These are phyloP conservation scores for Talaromyces funiculosus DNA, from an alignment of 2,329 filamentous ascomycete genomes.

Conservation along the genomic window DNA sequence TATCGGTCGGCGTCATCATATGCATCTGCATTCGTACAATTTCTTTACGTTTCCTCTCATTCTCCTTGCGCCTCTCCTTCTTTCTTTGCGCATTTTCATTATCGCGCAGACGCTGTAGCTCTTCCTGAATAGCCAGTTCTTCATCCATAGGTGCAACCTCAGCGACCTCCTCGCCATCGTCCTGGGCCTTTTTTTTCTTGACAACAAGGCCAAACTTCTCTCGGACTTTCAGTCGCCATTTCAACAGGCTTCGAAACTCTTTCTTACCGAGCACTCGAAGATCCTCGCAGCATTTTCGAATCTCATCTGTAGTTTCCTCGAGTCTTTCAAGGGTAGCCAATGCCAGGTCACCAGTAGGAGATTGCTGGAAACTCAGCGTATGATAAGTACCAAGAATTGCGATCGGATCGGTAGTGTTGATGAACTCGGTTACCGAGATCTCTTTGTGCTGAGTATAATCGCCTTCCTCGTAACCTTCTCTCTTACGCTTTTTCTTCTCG, in stretches of 20 bases:
- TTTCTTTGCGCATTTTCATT: conserved; percentile 71
- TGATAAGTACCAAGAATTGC: conserved; percentile 84
- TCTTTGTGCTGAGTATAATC: conserved; percentile 93
- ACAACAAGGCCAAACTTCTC: conserved; percentile 83
- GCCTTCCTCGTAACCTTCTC: conserved; percentile 95
- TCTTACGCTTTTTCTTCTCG: conserved; percentile 93
- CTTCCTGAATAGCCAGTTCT: conserved; percentile 82
- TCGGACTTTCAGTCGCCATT: conserved; percentile 82
- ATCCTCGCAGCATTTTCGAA: conserved; percentile 71
- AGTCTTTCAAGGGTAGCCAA: conserved; percentile 79
- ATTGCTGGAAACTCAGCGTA: conserved; percentile 73
- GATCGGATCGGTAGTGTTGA: conserved; percentile 89
- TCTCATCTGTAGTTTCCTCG: conserved; percentile 78
- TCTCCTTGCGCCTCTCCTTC: conserved; percentile 77
- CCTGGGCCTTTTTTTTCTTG: conserved; percentile 58
- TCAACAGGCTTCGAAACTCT: conserved; percentile 84
- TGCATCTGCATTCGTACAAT: conserved; percentile 95
- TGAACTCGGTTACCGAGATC: conserved; percentile 81
- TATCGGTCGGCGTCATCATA: conserved; percentile 93
- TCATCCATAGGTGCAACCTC: conserved; percentile 90
- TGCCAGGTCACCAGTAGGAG: conserved; percentile 76
- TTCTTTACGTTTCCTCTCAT: conserved; percentile 90
- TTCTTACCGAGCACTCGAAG: conserved; percentile 87
- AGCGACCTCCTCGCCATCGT: conserved; percentile 66
- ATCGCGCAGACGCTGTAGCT: conserved; percentile 76